Percentiles rank a stretch among this genome's conserved stretches.
Conservation (phyloP, 2,329 filamentous ascomycete species). For the Cladophialophora chaetospira region DNA sequence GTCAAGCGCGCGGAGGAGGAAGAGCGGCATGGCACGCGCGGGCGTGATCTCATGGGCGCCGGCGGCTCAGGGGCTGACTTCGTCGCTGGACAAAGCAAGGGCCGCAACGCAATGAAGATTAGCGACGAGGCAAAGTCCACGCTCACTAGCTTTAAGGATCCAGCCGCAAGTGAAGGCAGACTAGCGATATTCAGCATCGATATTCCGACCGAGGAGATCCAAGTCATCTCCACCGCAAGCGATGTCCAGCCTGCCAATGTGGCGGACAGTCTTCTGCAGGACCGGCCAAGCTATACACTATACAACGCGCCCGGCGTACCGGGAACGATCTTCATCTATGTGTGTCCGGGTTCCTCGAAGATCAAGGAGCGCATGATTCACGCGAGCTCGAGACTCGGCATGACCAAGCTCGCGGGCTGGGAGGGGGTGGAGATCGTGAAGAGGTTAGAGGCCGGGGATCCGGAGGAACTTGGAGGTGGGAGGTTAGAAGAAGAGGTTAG, state of each 20-base stretch:
- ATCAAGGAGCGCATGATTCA: slow-evolving; percentile 69
- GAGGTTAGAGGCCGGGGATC: slow-evolving; percentile 63
- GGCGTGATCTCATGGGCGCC: slow-evolving; percentile 49
- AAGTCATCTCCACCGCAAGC: slow-evolving; percentile 45
- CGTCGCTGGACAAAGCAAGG: slow-evolving; percentile 35
- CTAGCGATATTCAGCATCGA: slow-evolving; percentile 46
- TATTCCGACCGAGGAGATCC: slow-evolving; percentile 56
- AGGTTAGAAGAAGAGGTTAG: slow-evolving; percentile 56
- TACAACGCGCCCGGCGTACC: slow-evolving; percentile 41
- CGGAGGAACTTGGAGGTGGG: slow-evolving; percentile 58
- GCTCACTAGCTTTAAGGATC: slow-evolving; percentile 43
- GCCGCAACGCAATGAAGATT: slow-evolving; percentile 53
- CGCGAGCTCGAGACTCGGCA: slow-evolving; percentile 58
- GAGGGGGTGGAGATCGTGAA: slow-evolving; percentile 60
- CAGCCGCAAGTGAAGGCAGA: slow-evolving; percentile 28
- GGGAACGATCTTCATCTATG: slow-evolving; percentile 63
- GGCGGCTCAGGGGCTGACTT: slow-evolving; percentile 42
- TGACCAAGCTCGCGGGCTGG: slow-evolving; percentile 56
- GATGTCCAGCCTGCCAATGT: slow-evolving; percentile 48
- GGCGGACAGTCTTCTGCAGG: slow-evolving; percentile 50
- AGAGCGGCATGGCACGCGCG: slow-evolving; percentile 56
- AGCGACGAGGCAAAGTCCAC: slow-evolving; percentile 57
- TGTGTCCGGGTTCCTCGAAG: slow-evolving; percentile 61
- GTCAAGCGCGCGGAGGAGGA: slow-evolving; percentile 62
- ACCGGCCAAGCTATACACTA: slow-evolving; percentile 62